phyloP scores from a whole-genome alignment of 1,284 basidiomycete genomes.

The Coniferiporia sulphurascens region DNA sequence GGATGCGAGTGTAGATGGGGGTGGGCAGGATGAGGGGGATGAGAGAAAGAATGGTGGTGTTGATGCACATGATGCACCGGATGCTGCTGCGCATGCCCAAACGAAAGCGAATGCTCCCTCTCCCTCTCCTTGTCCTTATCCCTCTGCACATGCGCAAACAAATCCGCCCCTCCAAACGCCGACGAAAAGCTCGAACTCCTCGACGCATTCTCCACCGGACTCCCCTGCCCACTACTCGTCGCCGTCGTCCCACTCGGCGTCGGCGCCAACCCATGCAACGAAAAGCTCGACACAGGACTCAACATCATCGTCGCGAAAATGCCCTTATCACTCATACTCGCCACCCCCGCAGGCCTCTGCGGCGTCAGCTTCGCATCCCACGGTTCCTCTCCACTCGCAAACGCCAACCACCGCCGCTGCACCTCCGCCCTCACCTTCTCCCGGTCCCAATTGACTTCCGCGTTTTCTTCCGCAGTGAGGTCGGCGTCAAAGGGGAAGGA shows the following conservation, averaged over 20 bases:
- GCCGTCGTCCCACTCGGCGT: conserved; percentile 1
- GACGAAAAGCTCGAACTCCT: conserved; percentile 13
- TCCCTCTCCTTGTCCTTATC: neutral
- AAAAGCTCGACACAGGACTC: conserved; percentile 11
- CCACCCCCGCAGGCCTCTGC: conserved; percentile 15
- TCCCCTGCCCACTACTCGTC: neutral
- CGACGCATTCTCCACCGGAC: neutral
- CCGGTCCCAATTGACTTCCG: conserved; percentile 18
- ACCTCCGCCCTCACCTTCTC: conserved; percentile 55
- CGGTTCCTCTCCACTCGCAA: conserved; percentile 64
- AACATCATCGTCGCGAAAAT: conserved; percentile 17
- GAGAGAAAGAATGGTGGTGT: too few relatives aligned
- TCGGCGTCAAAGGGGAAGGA: conserved; percentile 40
- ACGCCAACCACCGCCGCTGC: conserved; percentile 68
- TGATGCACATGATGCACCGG: too few relatives aligned
- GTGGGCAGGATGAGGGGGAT: too few relatives aligned
- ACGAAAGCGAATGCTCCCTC: neutral
- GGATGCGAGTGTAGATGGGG: neutral
- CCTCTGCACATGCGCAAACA: conserved; percentile 5
- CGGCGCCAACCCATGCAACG: conserved; percentile 3
- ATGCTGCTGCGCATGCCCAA: conserved; percentile 2
- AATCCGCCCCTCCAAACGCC: conserved; percentile 10
- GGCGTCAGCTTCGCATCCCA: conserved; percentile 39
- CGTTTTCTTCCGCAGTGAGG: conserved; percentile 29
- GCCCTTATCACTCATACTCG: conserved; percentile 14